These are phyloP conservation scores for Trichosanthes truncata DNA, from an alignment of 306 rosid species.

Conservation along the genomic window DNA sequence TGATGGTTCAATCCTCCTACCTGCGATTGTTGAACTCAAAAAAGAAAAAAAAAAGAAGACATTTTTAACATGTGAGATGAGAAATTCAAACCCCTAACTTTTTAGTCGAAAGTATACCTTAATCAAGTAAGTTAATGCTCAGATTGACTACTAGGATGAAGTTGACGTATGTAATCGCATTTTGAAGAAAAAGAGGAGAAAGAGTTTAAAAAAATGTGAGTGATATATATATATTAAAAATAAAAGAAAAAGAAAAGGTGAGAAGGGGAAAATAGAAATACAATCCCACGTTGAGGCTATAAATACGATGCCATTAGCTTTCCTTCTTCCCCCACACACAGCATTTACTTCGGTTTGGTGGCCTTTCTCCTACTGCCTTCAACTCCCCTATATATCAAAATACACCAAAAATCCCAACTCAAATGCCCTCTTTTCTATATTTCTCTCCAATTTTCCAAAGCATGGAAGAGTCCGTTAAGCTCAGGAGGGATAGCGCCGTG, in stretches of 20 bases:
- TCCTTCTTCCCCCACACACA: neutral
- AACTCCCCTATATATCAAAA: neutral
- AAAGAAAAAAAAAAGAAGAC: no score
- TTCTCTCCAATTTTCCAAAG: neutral
- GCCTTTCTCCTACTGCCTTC: conserved; percentile 1
- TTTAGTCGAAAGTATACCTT: no score
- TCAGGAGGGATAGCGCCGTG: conserved; percentile 97
- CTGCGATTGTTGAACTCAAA: no score
- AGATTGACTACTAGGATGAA: no score
- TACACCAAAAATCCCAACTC: neutral
- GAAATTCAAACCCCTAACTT: no score
- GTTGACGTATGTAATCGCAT: no score
- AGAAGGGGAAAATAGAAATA: neutral
- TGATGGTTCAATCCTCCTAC: no score
- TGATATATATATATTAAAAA: neutral
- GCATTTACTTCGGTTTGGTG: neutral
- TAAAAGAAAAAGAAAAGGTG: neutral
- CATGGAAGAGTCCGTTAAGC: conserved; percentile 57
- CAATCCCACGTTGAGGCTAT: conserved; percentile 4
- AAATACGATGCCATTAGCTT: neutral
- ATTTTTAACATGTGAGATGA: no score
- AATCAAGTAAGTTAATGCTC: no score
- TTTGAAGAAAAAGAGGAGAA: no score
- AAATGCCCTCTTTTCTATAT: neutral
- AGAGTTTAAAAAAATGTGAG: no score